Conservation (phyloP, 371 early-diverging fungal species). For the Dichotomocladium elegans region DNA sequence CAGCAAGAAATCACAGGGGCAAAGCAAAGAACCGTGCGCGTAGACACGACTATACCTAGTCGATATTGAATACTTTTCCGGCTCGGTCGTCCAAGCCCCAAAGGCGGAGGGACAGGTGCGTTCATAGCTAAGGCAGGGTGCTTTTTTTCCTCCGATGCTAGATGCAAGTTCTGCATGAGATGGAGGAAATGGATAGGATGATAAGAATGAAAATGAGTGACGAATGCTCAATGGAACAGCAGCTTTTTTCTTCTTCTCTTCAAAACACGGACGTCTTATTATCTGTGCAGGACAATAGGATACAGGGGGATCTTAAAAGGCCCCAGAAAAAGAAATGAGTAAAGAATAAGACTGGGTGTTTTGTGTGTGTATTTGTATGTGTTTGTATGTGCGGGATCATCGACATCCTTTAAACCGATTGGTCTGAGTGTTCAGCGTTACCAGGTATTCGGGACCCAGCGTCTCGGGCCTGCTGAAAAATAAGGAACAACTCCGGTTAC, state of each 20-base stretch:
- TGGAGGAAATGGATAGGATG: not conserved
- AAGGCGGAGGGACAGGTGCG: slow-evolving; percentile 12
- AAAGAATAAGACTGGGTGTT: not conserved
- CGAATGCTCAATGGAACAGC: not conserved
- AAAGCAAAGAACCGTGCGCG: not conserved
- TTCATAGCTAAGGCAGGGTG: slow-evolving; percentile 5
- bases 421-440: not conserved
- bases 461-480: no score
- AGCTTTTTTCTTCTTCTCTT: not conserved
- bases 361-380: not conserved
- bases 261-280: no score
- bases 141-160: not conserved
- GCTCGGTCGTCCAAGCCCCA: slow-evolving; percentile 21
- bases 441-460: not conserved
- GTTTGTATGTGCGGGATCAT: not conserved
- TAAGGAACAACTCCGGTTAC: no score
- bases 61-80: slow-evolving; percentile 15
- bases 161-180: no score
- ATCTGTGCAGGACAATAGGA: not conserved
- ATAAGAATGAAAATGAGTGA: not conserved
- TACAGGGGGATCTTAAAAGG: no score
- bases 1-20: not conserved
- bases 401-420: not conserved
- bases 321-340: not conserved
- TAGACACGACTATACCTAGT: slow-evolving; percentile 7